Evolutionary conservation across 1,284 basidiomycete genomes (phyloP), one percentile per base, ranked within the genome.

Genomic region (Meripilus lineatus): DNA sequence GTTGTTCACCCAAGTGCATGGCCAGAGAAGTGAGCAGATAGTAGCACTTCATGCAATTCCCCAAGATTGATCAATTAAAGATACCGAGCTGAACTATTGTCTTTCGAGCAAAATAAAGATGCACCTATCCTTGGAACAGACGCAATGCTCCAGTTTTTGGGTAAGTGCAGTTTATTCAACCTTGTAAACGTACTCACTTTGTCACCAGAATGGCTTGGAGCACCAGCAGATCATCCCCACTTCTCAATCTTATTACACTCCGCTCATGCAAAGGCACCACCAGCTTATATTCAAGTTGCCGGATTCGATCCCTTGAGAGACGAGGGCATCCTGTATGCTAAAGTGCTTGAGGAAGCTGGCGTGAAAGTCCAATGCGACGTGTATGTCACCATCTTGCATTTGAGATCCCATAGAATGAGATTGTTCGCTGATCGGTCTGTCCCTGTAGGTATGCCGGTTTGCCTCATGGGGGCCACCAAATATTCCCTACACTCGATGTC

Each of bases 401-500:
- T 24, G 3, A 15, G 20, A 23, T 2, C 34, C 32, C 21, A 11
- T 18, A 15, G 8, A 8, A 10, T 4, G 14, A 15, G 15, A 6
- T n/a, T 17, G 4, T n/a, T 18, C 13, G 17, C 14, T 14, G 14
- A 14, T 20, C n/a, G 8, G 10, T 10, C 10, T 8, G n/a, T 8
- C 33, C 7, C 7, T 15, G 10, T 26, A 44, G 42, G 4, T 44
- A 44, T 28, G 34, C 33, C 14, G 42, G 42, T 8, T 13, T 38
- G 3, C 42, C 42, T 52, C 51, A 48, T 34, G 40, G 47, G 17
- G 32, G 32, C 28, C 34, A 46, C 21, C 18, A 39, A 3, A 20
- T 38, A 13, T 38, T 33, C 21, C 30, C 42, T 11, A 20, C 38
- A 7, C 4, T 42, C 5, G 18, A 37, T 11, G 26, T 21, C 2